Conservation (phyloP, 2,329 filamentous ascomycete genomes). For the Claviceps fusiformis region DNA sequence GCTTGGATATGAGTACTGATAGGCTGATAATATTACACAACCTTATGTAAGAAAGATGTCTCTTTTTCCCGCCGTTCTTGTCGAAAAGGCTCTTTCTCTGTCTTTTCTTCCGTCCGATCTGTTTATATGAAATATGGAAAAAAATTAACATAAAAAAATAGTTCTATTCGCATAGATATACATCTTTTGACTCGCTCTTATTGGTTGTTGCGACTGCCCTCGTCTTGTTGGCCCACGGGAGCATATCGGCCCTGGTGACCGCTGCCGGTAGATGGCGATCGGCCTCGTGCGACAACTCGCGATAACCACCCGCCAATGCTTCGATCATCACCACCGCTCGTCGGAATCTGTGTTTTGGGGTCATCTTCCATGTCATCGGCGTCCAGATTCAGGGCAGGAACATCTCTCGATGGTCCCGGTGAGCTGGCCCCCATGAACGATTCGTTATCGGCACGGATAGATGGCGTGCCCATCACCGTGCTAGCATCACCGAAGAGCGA, state of each 20-base stretch:
- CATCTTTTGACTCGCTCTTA: conserved; percentile 9
- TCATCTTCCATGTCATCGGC: conserved; percentile 46
- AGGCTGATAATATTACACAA: not conserved
- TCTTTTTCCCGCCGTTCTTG: not conserved
- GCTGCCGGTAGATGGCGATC: conserved; percentile 24
- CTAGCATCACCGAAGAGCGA: conserved; percentile 86
- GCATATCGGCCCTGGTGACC: conserved; percentile 27
- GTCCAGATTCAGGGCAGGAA: conserved; percentile 72
- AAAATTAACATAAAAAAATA: not conserved
- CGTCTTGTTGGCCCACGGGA: conserved; percentile 28
- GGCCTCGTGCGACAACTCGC: conserved; percentile 25
- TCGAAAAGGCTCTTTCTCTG: not conserved
- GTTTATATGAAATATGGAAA: conserved; percentile 24
- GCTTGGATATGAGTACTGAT: not conserved
- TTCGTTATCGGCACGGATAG: conserved; percentile 60
- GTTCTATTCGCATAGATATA: conserved; percentile 14
- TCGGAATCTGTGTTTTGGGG: conserved; percentile 27
- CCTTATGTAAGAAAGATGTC: not conserved
- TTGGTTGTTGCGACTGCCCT: conserved; percentile 16
- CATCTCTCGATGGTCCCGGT: conserved; percentile 53
- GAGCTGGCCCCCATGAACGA: conserved; percentile 67
- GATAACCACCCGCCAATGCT: conserved; percentile 38
- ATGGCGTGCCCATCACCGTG: conserved; percentile 65
- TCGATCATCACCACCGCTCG: conserved; percentile 21
- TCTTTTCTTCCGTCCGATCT: not conserved